phyloP scores from a whole-genome alignment of 202 grass and related monocot species.

The Miscanthus sacchariflorus region DNA sequence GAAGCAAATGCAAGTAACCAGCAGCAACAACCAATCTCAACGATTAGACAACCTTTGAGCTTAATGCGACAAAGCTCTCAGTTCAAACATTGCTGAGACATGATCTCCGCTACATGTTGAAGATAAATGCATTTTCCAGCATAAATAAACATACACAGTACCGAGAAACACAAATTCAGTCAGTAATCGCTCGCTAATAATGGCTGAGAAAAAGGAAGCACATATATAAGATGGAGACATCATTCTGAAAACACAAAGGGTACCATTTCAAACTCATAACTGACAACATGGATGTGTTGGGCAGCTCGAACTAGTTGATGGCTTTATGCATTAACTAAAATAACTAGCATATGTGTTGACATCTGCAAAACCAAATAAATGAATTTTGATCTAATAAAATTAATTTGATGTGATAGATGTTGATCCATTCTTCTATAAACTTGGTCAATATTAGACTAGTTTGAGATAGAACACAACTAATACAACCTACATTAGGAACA shows the following conservation, averaged over 20 bases:
- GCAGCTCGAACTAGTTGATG: no score
- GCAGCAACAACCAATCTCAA: not conserved
- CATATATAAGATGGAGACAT: no score
- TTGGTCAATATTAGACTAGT: no score
- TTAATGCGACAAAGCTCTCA: not conserved
- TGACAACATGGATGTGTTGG: no score
- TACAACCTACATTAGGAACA: no score
- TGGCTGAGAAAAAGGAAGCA: not conserved
- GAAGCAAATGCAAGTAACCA: not conserved
- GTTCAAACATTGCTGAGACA: not conserved
- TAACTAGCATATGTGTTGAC: not conserved
- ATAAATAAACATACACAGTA: not conserved
- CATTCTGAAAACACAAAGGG: not conserved
- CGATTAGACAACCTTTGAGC: not conserved
- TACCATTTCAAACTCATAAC: not conserved
- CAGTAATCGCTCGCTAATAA: not conserved
- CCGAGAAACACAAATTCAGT: not conserved
- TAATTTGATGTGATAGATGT: no score
- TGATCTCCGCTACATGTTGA: not conserved
- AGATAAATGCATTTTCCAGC: not conserved
- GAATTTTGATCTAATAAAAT: no score
- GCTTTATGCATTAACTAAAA: no score
- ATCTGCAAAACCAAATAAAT: no score
- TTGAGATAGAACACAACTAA: no score
- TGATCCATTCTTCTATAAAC: no score